Conservation (phyloP, 2,329 filamentous ascomycete genomes). For the Penicillium italicum region DNA sequence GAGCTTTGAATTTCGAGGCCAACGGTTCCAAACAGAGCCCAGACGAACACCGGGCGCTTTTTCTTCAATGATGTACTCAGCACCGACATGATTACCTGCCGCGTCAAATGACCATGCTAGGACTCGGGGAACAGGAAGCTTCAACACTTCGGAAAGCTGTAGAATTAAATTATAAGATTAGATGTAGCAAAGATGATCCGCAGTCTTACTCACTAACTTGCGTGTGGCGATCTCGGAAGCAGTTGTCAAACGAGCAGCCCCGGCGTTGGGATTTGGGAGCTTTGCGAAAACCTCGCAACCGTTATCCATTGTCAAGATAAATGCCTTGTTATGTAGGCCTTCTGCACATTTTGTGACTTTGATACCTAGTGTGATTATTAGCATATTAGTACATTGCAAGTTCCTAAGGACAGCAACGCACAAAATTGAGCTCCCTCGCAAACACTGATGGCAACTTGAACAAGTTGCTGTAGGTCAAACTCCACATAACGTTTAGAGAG, state of each 20-base stretch:
- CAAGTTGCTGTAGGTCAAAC: conserved; percentile 28
- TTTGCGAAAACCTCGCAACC: conserved; percentile 28
- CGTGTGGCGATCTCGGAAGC: conserved; percentile 29
- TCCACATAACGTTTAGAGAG: conserved; percentile 28
- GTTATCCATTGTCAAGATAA: conserved; percentile 34
- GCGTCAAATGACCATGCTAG: conserved; percentile 21
- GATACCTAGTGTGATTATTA: conserved; percentile 16
- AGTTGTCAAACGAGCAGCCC: conserved; percentile 16
- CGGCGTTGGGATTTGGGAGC: conserved; percentile 31
- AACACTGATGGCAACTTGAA: conserved; percentile 24
- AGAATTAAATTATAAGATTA: conserved; percentile 7
- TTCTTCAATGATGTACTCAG: conserved; percentile 31
- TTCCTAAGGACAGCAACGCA: conserved; percentile 9
- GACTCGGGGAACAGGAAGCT: conserved; percentile 18
- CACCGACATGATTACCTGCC: conserved; percentile 13
- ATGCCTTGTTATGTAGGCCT: conserved; percentile 36
- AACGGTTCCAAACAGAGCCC: conserved; percentile 29
- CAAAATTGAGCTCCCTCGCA: conserved; percentile 27
- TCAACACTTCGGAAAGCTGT: conserved; percentile 22
- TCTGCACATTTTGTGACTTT: conserved; percentile 32
- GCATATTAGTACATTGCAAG: not conserved
- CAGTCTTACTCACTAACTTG: conserved; percentile 26
- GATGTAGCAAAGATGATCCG: not conserved
- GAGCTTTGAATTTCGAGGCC: conserved; percentile 24
- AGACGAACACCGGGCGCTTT: conserved; percentile 30